Evolutionary conservation across 176 grass and related monocot species (phyloP), one percentile per base, ranked within the genome.

Genomic region (Aechmea fasciata): DNA sequence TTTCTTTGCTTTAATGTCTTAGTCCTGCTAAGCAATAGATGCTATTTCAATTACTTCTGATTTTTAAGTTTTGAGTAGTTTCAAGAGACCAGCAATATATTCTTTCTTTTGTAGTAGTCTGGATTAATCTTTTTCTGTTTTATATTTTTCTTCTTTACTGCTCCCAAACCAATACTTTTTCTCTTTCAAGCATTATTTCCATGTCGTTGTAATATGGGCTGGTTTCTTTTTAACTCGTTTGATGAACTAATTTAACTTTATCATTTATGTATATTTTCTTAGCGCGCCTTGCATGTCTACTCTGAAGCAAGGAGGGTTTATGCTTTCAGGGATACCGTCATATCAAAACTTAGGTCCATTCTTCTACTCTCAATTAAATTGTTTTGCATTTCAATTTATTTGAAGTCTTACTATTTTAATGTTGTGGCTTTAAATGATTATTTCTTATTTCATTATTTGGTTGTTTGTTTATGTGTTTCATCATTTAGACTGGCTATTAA

Each of bases 261-360:
- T 49, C 4, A 69, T n/a, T 4, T 49, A 51, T 77, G 1, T 64
- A 11, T 70, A 49, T n/a, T 28, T 54, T 49, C 48, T 25, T 74
- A 99, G 94, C 89, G 87, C 67, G 87, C 94, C 2, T 79, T 70
- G 12, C 94, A 99, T 90, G 94, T 99, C 19, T 93, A 93, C 77
- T 90, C 89, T 1, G 94, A 99, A 81, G 86, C 94, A 83, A 99
- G 77, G 74, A 66, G 89, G 51, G 94, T 99, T 78, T 83, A 90
- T 70, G 77, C 77, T 15, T 99, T 99, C 41, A 90, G 83, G 69
- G 86, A 99, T 54, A 85, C 87, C 10, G 86, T 97, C 17, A 81
- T 80, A 4, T 92, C 89, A 20, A 87, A 91, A 52, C 81, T 91
- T 55, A 74, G 81, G 92, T 84, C 49, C 0, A 51, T 50, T 67